phyloP scores from a whole-genome alignment of 2,329 filamentous ascomycete genomes.

The Pseudogymnoascus sp. region DNA sequence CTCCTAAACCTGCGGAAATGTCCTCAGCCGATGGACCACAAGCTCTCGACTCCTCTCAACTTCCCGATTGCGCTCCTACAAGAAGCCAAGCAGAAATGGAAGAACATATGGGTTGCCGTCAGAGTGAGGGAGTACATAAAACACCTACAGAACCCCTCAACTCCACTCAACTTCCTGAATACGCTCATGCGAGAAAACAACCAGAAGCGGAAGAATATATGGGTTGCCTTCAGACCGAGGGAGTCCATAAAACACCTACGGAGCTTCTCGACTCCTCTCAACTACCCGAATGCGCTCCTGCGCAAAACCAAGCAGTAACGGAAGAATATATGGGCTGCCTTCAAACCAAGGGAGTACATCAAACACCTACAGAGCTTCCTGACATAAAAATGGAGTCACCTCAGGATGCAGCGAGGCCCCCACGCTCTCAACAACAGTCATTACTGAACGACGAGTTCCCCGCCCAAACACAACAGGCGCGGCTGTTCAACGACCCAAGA shows the following conservation, averaged over 20 bases:
- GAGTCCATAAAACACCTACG: background rate
- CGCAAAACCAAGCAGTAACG: too few species aligned
- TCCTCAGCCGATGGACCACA: background rate
- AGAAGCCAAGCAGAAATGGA: background rate
- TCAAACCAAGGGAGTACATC: background rate
- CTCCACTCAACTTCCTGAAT: too few species aligned
- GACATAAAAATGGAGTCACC: background rate
- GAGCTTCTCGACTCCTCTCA: background rate
- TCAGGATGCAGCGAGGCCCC: background rate
- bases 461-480: background rate
- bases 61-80: background rate
- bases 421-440: background rate
- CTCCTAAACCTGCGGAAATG: background rate
- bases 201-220: background rate
- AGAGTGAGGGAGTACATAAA: background rate
- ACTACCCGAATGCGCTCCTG: too few species aligned
- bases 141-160: background rate
- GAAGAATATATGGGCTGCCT: background rate
- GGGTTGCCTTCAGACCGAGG: background rate
- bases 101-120: background rate
- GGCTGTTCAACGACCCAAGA: constrained; percentile 8
- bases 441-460: background rate
- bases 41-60: background rate
- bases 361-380: background rate
- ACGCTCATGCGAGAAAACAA: too few species aligned